Evolutionary conservation across 108 stramenopile genomes (phyloP), one percentile per base, ranked within the genome.

Genomic region (Aurantiochytrium sp.): DNA sequence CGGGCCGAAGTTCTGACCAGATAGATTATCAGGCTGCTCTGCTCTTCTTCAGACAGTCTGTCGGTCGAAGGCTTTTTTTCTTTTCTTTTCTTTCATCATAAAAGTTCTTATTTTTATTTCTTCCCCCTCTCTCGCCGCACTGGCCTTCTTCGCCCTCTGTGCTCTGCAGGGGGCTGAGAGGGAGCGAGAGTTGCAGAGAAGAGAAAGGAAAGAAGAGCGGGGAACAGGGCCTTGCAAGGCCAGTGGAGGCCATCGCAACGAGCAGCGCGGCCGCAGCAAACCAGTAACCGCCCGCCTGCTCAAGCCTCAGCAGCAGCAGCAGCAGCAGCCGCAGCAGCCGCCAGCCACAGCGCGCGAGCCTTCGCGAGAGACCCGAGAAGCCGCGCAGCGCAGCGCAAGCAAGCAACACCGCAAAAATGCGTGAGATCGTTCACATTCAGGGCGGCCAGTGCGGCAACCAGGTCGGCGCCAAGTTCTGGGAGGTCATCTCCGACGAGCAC

Each of bases 351-450:
- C 17, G 53, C 53, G 53, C 53, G 17, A 12, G 53, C 21, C 53
- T 12, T 54, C 53, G 53, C 53, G 53, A 54, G 53, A 54, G 53
- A 54, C 21, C 21, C 21, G 12, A 19, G 53, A 54, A 54, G 53
- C n/a, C n/a, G n/a, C n/a, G n/a, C n/a, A n/a, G n/a, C n/a, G n/a
- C n/a, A n/a, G n/a, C n/a, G n/a, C n/a, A n/a, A n/a, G n/a, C n/a
- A n/a, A n/a, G n/a, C n/a, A n/a, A n/a, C n/a, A n/a, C n/a, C n/a
- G 12, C 12, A 54, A 68, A 68, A 19, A 98, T 97, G 97, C 95
- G 97, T 89, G 97, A 98, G 93, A 97, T 98, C 92, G 97, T 98
- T 89, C 98, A 98, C 92, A 88, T 98, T 85, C 98, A 98, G 93
- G 98, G 95, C 8, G 98, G 98, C 55, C 97, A 98, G 95, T 97